phyloP scores from a whole-genome alignment of 2,329 filamentous ascomycete species.

The Penicillium rolfsii region DNA sequence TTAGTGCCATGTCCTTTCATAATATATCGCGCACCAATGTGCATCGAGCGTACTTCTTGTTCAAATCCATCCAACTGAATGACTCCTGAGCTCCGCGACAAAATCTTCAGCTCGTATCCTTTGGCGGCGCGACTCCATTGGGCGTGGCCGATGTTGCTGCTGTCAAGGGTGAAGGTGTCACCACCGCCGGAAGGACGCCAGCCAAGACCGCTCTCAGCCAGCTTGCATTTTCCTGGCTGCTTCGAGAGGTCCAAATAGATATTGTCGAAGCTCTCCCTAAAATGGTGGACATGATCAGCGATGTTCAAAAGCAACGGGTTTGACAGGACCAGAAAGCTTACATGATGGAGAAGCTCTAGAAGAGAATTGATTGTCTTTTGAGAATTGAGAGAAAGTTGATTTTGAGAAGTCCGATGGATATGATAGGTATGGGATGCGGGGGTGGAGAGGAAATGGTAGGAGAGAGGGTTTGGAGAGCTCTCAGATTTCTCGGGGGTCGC shows the following conservation, averaged over 20 bases:
- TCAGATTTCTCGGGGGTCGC: slow-evolving; percentile 31
- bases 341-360: slow-evolving; percentile 40
- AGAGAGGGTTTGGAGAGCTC: slow-evolving; percentile 17
- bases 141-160: slow-evolving; percentile 78
- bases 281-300: slow-evolving; percentile 16
- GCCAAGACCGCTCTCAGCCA: slow-evolving; percentile 90
- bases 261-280: slow-evolving; percentile 90
- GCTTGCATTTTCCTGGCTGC: slow-evolving; percentile 87
- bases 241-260: slow-evolving; percentile 96
- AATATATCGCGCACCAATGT: too few species aligned
- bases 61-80: slow-evolving; percentile 95
- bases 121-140: slow-evolving; percentile 95
- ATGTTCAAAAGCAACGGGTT: slow-evolving; percentile 4
- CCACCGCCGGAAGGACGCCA: slow-evolving; percentile 90
- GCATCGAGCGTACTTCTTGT: slow-evolving; percentile 64
- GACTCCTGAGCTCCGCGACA: slow-evolving; percentile 80
- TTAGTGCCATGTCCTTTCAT: slow-evolving; percentile 2
- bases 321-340: slow-evolving; percentile 26
- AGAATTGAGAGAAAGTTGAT: neutral
- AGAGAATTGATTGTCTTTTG: neutral
- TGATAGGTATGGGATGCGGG: slow-evolving; percentile 2
- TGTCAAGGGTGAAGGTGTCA: slow-evolving; percentile 91
- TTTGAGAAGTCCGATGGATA: neutral
- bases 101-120: slow-evolving; percentile 91
- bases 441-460: slow-evolving; percentile 5